Evolutionary conservation across 257 asterid genomes (phyloP).

Genomic region (Plantago elongata): DNA sequence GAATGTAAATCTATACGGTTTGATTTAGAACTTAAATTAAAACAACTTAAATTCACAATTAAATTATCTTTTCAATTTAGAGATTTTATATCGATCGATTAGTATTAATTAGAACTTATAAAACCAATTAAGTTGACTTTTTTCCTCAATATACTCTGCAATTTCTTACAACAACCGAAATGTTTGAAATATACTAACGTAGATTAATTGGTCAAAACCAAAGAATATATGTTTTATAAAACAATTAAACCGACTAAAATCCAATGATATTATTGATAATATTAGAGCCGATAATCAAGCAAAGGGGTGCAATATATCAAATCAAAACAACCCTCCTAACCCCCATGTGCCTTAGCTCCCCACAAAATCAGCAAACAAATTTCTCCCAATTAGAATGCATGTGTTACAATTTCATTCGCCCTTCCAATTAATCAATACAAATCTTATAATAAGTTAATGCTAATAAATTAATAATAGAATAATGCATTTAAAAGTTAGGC

Average conservation of each 20-base stretch:
- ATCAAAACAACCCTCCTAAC: slow-evolving; percentile 6
- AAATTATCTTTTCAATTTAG: no score
- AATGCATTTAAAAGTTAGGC: slow-evolving; percentile 11
- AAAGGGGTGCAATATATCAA: slow-evolving; percentile 16
- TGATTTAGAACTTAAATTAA: no score
- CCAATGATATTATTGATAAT: slow-evolving; percentile 11
- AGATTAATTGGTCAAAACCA: neutral
- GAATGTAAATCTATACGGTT: no score
- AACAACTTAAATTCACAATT: no score
- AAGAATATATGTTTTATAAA: neutral
- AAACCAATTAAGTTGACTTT: no score
- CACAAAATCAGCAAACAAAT: slow-evolving; percentile 30
- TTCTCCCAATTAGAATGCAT: slow-evolving; percentile 8
- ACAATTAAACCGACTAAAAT: slow-evolving; percentile 19
- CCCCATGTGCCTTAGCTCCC: slow-evolving; percentile 54
- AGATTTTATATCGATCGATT: no score
- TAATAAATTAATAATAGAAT: slow-evolving; percentile 1
- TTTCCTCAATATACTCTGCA: no score
- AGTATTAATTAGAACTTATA: no score
- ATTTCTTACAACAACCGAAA: no score
- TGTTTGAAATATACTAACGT: no score
- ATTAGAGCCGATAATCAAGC: slow-evolving; percentile 38
- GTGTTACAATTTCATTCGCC: slow-evolving; percentile 29
- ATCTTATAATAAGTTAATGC: neutral
- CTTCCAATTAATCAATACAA: slow-evolving; percentile 10